Conservation (phyloP, 352 stramenopile species). For the Phytophthora sp. region DNA sequence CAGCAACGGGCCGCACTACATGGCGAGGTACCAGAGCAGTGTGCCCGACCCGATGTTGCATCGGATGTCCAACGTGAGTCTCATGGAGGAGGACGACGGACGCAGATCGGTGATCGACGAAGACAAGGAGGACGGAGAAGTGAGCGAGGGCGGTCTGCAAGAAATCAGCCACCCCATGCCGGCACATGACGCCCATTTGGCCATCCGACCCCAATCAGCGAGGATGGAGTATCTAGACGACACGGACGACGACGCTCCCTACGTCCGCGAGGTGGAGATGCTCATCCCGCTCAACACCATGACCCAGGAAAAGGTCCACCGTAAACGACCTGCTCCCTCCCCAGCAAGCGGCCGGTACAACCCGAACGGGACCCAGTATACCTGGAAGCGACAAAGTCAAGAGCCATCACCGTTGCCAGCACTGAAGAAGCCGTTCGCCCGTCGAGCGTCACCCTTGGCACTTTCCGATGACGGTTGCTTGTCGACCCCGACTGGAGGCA, state of each 20-base stretch:
- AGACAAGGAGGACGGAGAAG: slow-evolving; percentile 22
- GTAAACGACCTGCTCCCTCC: slow-evolving; percentile 48
- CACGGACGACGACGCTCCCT: slow-evolving; percentile 31
- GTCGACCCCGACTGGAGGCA: slow-evolving; percentile 21
- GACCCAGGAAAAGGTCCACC: slow-evolving; percentile 51
- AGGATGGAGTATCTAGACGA: slow-evolving; percentile 24
- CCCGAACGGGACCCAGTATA: slow-evolving; percentile 31
- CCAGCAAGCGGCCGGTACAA: slow-evolving; percentile 29
- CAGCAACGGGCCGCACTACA: slow-evolving; percentile 12
- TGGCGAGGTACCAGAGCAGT: slow-evolving; percentile 3
- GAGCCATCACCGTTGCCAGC: not conserved
- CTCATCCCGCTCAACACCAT: slow-evolving; percentile 50
- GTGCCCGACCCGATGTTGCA: slow-evolving; percentile 34
- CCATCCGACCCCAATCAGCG: slow-evolving; percentile 5
- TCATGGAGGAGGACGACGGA: slow-evolving; percentile 31
- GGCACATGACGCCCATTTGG: slow-evolving; percentile 22
- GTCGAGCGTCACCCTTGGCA: not conserved
- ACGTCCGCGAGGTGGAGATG: slow-evolving; percentile 29
- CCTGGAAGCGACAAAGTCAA: slow-evolving; percentile 42
- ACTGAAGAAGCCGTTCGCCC: slow-evolving; percentile 19
- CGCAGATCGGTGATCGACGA: not conserved
- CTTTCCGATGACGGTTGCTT: slow-evolving; percentile 5
- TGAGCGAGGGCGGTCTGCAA: slow-evolving; percentile 1
- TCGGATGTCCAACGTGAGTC: slow-evolving; percentile 56
- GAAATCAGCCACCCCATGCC: not conserved